phyloP scores from a whole-genome alignment of 2,329 filamentous ascomycete species.

The Pseudonectria foliicola region DNA sequence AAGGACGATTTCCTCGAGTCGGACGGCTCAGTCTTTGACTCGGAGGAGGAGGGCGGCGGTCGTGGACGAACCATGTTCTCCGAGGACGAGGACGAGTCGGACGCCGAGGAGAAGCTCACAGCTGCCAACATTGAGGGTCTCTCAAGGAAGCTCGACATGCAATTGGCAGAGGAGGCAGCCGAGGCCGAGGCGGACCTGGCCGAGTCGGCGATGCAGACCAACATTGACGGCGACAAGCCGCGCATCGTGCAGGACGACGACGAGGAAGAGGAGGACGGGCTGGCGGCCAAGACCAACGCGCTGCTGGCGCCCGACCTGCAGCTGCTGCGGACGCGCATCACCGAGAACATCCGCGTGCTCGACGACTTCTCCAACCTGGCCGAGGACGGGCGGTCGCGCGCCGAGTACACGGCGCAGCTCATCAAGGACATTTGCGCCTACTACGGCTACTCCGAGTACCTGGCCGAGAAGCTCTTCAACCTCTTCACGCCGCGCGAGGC shows the following conservation, averaged over 20 bases:
- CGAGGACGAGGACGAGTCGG: slow-evolving; percentile 84
- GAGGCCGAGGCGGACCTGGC: slow-evolving; percentile 81
- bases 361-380: slow-evolving; percentile 79
- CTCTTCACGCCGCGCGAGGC: slow-evolving; percentile 91
- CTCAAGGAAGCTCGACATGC: slow-evolving; percentile 73
- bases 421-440: slow-evolving; percentile 91
- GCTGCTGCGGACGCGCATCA: slow-evolving; percentile 79
- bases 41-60: slow-evolving; percentile 53
- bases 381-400: slow-evolving; percentile 72
- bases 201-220: slow-evolving; percentile 82
- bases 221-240: slow-evolving; percentile 73
- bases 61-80: slow-evolving; percentile 71
- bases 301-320: slow-evolving; percentile 84
- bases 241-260: slow-evolving; percentile 58
- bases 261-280: slow-evolving; percentile 54
- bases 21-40: slow-evolving; percentile 60
- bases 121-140: slow-evolving; percentile 94
- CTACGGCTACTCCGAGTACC: slow-evolving; percentile 89
- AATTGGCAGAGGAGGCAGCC: slow-evolving; percentile 69
- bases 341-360: slow-evolving; percentile 84
- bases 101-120: slow-evolving; percentile 83
- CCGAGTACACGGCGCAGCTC: slow-evolving; percentile 81
- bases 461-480: slow-evolving; percentile 93
- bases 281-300: slow-evolving; percentile 50
- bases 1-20: slow-evolving; percentile 55